These are phyloP conservation scores for Candida sakaeoensis DNA, from an alignment of 805 yeast genomes.

Conservation along the genomic window DNA sequence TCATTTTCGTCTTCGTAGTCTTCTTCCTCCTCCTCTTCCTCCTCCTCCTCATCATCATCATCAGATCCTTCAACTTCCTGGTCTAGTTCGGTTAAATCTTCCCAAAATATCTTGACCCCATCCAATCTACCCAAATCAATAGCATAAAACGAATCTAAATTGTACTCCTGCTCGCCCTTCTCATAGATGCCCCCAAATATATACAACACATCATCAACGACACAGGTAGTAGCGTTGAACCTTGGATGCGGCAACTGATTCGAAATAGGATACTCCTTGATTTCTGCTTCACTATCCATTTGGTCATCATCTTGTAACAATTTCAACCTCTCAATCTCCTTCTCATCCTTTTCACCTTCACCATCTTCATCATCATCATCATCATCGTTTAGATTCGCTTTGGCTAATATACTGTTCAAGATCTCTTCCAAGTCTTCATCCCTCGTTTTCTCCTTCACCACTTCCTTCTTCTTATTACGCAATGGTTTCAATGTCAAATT, in stretches of 20 bases:
- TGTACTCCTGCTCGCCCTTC: constrained; percentile 78
- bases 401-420: constrained; percentile 66
- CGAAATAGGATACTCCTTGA: constrained; percentile 52
- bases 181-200: constrained; percentile 93
- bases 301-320: constrained; percentile 37
- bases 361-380: constrained; percentile 44
- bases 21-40: constrained; percentile 65
- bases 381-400: constrained; percentile 65
- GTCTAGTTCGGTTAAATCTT: constrained; percentile 61
- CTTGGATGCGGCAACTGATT: constrained; percentile 79
- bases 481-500: constrained; percentile 60
- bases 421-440: constrained; percentile 82
- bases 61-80: constrained; percentile 57
- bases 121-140: constrained; percentile 83
- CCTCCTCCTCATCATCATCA: constrained; percentile 48
- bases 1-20: constrained; percentile 56
- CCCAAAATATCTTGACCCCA: constrained; percentile 89
- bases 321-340: constrained; percentile 34
- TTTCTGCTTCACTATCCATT: constrained; percentile 24
- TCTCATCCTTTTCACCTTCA: constrained; percentile 35
- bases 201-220: constrained; percentile 76
- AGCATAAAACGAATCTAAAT: constrained; percentile 80
- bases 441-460: constrained; percentile 48
- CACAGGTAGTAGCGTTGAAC: constrained; percentile 82
- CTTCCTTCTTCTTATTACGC: constrained; percentile 45